These are phyloP conservation scores for Botrytis fragariae DNA, from an alignment of 2,329 filamentous ascomycete genomes.

Conservation along the genomic window DNA sequence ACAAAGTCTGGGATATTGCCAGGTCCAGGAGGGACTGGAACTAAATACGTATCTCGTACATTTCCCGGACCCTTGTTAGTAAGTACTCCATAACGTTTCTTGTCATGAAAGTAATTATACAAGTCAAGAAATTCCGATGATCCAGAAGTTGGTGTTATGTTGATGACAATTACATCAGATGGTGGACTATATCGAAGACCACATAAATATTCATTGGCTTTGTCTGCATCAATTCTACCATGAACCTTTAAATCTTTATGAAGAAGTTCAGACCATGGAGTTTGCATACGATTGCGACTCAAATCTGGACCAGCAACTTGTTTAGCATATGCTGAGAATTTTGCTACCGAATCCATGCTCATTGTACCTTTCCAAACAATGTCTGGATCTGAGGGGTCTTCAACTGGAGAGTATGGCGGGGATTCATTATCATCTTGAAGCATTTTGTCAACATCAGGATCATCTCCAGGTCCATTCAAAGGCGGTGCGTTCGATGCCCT, in stretches of 20 bases:
- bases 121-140: slow-evolving; percentile 68
- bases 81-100: slow-evolving; percentile 84
- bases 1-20: slow-evolving; percentile 79
- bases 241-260: slow-evolving; percentile 68
- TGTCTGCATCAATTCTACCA: slow-evolving; percentile 76
- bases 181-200: slow-evolving; percentile 77
- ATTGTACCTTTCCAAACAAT: slow-evolving; percentile 76
- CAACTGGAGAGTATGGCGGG: slow-evolving; percentile 78
- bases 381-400: slow-evolving; percentile 66
- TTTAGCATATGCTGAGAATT: slow-evolving; percentile 74
- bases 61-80: slow-evolving; percentile 71
- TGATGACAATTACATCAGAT: slow-evolving; percentile 81
- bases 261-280: slow-evolving; percentile 74
- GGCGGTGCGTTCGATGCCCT: slow-evolving; percentile 41
- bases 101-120: slow-evolving; percentile 82
- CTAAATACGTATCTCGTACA: slow-evolving; percentile 86
- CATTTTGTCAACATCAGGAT: slow-evolving; percentile 87
- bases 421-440: slow-evolving; percentile 78
- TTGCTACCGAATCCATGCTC: slow-evolving; percentile 73
- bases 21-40: slow-evolving; percentile 75
- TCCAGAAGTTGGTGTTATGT: slow-evolving; percentile 61
- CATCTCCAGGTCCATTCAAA: slow-evolving; percentile 62
- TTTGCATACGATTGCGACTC: slow-evolving; percentile 42
- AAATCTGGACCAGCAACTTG: slow-evolving; percentile 84
- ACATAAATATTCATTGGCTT: slow-evolving; percentile 88